Percentiles rank a stretch among this genome's conserved stretches.
Evolutionary conservation across 306 rosid species (phyloP).

Genomic region (Sicyos baderoa): DNA sequence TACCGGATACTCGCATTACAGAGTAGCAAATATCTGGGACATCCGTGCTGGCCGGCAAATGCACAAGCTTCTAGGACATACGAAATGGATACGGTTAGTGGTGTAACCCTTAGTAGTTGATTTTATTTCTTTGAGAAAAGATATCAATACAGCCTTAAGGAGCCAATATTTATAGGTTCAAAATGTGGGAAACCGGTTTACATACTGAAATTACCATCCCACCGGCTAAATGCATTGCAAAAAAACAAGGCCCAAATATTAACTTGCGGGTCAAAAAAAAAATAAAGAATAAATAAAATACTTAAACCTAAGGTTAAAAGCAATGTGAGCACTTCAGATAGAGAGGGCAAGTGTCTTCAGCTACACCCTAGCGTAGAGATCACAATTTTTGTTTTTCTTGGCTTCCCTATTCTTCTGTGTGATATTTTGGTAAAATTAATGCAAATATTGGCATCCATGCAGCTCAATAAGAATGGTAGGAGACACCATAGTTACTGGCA

Average conservation of each 20-base stretch:
- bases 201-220: slow-evolving; percentile 1
- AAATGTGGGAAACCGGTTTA: not conserved
- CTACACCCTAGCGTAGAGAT: slow-evolving; percentile 16
- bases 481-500: slow-evolving; percentile 85
- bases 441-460: slow-evolving; percentile 27
- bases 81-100: slow-evolving; percentile 80
- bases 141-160: not conserved
- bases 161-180: not conserved
- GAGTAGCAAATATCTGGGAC: slow-evolving; percentile 91
- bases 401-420: slow-evolving; percentile 6
- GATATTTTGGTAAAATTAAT: slow-evolving; percentile 12
- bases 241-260: not conserved
- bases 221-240: not conserved
- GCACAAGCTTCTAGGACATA: slow-evolving; percentile 94
- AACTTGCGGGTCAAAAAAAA: not conserved
- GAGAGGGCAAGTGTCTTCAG: slow-evolving; percentile 3
- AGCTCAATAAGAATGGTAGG: slow-evolving; percentile 96
- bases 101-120: not conserved
- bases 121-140: not conserved
- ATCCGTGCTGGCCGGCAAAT: slow-evolving; percentile 84
- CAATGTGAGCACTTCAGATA: not conserved
- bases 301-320: not conserved
- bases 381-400: slow-evolving; percentile 9
- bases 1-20: slow-evolving; percentile 29
- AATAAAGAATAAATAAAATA: not conserved